Evolutionary conservation across 345 rosid genomes (phyloP).

Genomic region (Arabidopsis arenosa): DNA sequence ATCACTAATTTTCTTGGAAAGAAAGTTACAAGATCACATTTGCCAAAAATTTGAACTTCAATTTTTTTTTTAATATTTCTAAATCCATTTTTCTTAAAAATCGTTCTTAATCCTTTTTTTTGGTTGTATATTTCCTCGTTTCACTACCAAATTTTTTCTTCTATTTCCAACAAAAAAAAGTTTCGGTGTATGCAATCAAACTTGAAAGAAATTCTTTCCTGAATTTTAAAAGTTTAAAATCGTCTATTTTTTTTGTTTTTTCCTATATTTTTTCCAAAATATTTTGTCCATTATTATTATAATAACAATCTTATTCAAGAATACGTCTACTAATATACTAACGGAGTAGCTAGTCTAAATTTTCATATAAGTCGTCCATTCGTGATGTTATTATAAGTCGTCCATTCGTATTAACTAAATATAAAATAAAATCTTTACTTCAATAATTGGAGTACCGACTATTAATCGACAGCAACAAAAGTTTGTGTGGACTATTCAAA

Average conservation of each 20-base stretch:
- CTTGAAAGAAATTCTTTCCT: too few relatives aligned
- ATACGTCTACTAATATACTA: not conserved
- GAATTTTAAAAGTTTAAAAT: too few relatives aligned
- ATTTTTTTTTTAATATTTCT: not conserved
- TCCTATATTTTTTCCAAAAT: not conserved
- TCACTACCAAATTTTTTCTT: too few relatives aligned
- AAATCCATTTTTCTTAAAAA: too few relatives aligned
- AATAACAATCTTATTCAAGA: not conserved
- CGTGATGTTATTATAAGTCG: not conserved
- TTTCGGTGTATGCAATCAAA: too few relatives aligned
- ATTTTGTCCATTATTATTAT: too few relatives aligned
- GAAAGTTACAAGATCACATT: not conserved
- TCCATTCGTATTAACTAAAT: slow-evolving; percentile 7
- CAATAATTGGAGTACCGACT: slow-evolving; percentile 25
- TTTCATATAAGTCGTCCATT: not conserved
- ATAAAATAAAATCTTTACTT: not conserved
- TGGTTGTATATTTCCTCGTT: too few relatives aligned
- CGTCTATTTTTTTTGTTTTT: too few relatives aligned
- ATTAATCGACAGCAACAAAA: slow-evolving; percentile 16
- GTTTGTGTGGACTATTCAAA: not conserved
- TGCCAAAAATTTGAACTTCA: not conserved
- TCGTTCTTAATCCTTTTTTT: too few relatives aligned
- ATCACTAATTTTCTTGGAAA: not conserved
- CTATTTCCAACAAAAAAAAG: too few relatives aligned
- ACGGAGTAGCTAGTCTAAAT: not conserved